Evolutionary conservation across 805 yeast species (phyloP).

Genomic region (Nakazawaea holstii): DNA sequence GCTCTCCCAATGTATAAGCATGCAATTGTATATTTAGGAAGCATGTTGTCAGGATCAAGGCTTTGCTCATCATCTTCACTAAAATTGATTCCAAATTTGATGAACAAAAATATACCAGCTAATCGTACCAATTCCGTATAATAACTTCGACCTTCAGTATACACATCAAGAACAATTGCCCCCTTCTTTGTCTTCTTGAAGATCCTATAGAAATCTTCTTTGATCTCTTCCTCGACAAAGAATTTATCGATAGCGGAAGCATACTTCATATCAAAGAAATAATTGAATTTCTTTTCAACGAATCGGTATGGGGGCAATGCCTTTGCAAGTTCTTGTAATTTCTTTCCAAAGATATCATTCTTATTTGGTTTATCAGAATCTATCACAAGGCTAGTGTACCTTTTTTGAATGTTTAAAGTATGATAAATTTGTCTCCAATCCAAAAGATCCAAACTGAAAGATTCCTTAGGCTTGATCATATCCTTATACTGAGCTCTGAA

Average conservation of each 20-base stretch:
- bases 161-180: slow-evolving; percentile 5
- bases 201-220: slow-evolving; percentile 5
- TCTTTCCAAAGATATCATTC: slow-evolving; percentile 10
- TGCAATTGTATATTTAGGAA: slow-evolving; percentile 1
- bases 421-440: slow-evolving; percentile 2
- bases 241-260: not conserved
- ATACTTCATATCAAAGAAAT: slow-evolving; percentile 8
- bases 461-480: not conserved
- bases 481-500: slow-evolving; percentile 2
- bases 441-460: not conserved
- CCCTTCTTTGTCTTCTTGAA: slow-evolving; percentile 10
- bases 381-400: slow-evolving; percentile 5
- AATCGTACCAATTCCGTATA: slow-evolving; percentile 5
- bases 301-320: slow-evolving; percentile 1
- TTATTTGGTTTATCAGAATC: slow-evolving; percentile 1
- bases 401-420: slow-evolving; percentile 4
- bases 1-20: slow-evolving; percentile 4
- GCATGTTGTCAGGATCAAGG: slow-evolving; percentile 1
- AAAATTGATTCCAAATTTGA: slow-evolving; percentile 2
- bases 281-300: slow-evolving; percentile 4
- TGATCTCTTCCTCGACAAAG: slow-evolving; percentile 1
- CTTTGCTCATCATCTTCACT: slow-evolving; percentile 2
- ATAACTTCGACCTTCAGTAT: not conserved
- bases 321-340: slow-evolving; percentile 8
- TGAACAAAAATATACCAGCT: slow-evolving; percentile 4